Base-by-base conservation (phyloP, 208 protist genomes). In the Borovskyia barvae region DNA sequence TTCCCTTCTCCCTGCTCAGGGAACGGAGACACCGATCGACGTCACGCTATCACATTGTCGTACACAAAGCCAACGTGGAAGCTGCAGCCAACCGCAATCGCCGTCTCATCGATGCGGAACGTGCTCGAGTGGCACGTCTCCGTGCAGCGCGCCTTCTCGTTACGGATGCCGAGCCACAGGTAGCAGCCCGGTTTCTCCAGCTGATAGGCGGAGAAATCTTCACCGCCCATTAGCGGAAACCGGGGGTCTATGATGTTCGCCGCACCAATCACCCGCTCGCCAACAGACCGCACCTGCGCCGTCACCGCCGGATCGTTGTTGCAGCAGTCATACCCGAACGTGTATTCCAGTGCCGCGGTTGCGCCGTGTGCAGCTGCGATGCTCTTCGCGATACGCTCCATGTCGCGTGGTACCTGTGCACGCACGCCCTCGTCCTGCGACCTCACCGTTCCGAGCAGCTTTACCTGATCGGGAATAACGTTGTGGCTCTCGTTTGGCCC, bases 261-360 rank as follows among this genome's bases (percentile, higher is more conserved):
- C 8, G 28, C 48, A 3, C 66, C 75, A 26, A 73, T 37, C 22
- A 85, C 50, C 7, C 63, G 59, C 67, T 55, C 55, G 43, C 66
- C 66, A 22, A 74, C 57, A 24, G 40, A 58, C 2, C 64, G 66
- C 33, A 87, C 56, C 61, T 55, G 53, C 30, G 62, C 70, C 43
- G 71, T 85, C 24, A 82, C 76, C 4, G 25, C 67, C 19, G 57
- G 50, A 39, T 90, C 73, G 49, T 90, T 86, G 55, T 80, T 61
- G 30, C 80, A 81, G 47, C 85, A 82, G 52, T 87, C 79, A 62
- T 86, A 80, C 17, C 76, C 79, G 26, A 74, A 60, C 32, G 75
- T 59, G 50, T 77, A 75, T 35, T 37, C 59, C 36, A 78, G 43
- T 14, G 49, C 49, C 32, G 79, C 58, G 5, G 65, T 53, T 9